A percentile compares a stretch with the other conserved stretches of the same genome.
Conservation (phyloP, 169 alveolate genomes). For the Cryptosporidium muris region DNA sequence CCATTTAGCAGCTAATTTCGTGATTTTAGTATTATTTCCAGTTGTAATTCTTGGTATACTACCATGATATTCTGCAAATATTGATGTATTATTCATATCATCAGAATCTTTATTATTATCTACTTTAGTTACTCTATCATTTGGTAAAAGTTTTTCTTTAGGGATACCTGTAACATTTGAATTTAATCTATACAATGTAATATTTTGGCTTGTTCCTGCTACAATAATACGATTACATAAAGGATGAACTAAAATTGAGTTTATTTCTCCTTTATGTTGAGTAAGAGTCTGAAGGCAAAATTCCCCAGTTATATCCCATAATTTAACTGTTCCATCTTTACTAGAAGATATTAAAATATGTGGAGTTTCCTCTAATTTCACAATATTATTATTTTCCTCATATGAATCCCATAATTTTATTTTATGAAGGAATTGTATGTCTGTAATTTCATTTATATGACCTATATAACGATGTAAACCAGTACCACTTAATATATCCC, state of each 20-base stretch:
- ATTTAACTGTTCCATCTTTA: constrained; percentile 84
- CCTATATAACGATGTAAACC: constrained; percentile 85
- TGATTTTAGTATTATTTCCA: constrained; percentile 62
- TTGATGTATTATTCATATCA: constrained; percentile 35
- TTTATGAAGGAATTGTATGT: constrained; percentile 58
- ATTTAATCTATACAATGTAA: constrained; percentile 71
- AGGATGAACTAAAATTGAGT: constrained; percentile 43
- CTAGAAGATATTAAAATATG: constrained; percentile 80
- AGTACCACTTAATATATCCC: constrained; percentile 85
- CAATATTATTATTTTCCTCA: constrained; percentile 11
- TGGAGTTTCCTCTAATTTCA: constrained; percentile 59
- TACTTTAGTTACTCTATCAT: constrained; percentile 36
- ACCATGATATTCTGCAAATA: constrained; percentile 69
- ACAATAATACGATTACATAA: constrained; percentile 54
- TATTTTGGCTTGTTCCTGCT: constrained; percentile 72
- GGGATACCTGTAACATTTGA: constrained; percentile 61
- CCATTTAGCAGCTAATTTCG: constrained; percentile 70
- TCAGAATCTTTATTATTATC: constrained; percentile 14
- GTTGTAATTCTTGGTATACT: constrained; percentile 58
- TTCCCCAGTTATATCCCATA: constrained; percentile 86
- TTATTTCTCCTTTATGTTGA: constrained; percentile 81
- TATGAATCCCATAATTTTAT: constrained; percentile 25
- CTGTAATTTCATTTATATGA: constrained; percentile 83
- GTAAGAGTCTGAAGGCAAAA: constrained; percentile 86
- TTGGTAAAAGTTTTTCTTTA: constrained; percentile 29